phyloP scores from a whole-genome alignment of 164 flowering plant genomes.

The Stephania yunnanensis region DNA sequence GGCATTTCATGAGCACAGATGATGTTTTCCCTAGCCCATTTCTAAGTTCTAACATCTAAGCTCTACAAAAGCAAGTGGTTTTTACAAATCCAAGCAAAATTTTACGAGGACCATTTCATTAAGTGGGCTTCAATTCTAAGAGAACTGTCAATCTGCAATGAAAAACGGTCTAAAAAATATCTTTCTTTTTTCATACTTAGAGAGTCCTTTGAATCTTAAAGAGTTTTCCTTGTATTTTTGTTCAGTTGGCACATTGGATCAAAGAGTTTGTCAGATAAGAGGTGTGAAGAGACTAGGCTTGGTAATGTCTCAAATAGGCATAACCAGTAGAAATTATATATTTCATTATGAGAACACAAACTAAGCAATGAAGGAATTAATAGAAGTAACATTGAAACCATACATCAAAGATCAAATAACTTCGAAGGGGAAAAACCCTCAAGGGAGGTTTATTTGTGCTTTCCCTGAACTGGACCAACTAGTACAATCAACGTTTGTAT shows the following conservation, averaged over 20 bases:
- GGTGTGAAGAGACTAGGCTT: neutral
- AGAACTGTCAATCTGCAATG: neutral
- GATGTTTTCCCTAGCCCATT: neutral
- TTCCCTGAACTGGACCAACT: no score
- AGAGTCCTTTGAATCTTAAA: neutral
- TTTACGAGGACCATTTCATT: neutral
- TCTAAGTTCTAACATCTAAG: neutral
- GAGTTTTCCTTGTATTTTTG: neutral
- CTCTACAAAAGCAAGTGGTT: neutral
- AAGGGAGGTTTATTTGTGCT: no score
- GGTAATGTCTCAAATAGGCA: neutral
- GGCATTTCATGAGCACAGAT: neutral
- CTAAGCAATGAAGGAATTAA: neutral
- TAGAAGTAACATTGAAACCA: neutral
- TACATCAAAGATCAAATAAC: neutral
- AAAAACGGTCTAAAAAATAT: neutral
- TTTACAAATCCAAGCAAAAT: neutral
- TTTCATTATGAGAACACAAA: no score
- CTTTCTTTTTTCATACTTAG: neutral
- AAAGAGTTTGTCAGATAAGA: neutral
- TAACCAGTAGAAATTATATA: neutral
- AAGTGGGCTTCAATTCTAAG: neutral
- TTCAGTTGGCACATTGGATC: neutral
- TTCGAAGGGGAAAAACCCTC: neutral
- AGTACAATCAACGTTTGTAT: no score